Base-by-base conservation (phyloP, 257 asterid species). In the Eustoma russellianum region DNA sequence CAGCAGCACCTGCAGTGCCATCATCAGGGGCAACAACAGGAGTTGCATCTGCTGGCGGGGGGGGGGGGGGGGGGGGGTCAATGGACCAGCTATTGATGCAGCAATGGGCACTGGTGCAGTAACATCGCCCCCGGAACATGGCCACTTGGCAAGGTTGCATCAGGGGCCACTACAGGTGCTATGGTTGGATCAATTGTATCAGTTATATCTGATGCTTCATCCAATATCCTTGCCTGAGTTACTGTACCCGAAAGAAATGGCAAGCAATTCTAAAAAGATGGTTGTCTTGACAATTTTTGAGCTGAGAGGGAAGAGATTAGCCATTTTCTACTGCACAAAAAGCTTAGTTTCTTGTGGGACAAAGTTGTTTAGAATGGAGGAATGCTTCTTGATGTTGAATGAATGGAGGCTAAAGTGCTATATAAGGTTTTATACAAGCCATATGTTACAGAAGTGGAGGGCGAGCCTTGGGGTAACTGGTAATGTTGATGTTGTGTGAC, bases 141-240 rank as follows among this genome's bases (percentile, higher is more conserved):
- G 48, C 78, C 79, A 46, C 76, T 63, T 53, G 30, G 83, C 61
- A 48, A 53, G 13, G 55, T 17, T 57, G 72, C 5, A 34, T 63
- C 57, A 0, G 79, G 74, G 7, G 74, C 60, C 16, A 53, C 70
- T 16, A 19, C 69, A 13, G 80, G 80, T 40, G 74, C 69, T 50
- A 65, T 59, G 17, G 30, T 61, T 9, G 85, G 65, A 38, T 47
- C 63, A 9, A 46, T 72, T 0, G 49, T 50, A 46, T 59, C 77
- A 0, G 64, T 13, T 13, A 65, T 67, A 30, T 70, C 77, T 0
- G 61, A 46, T 14, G 44, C 40, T 59, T 77, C 81, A 19, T 75
- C 75, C 3, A 77, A 78, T 41, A 74, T 45, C 70, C 90, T 53
- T 47, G 83, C 60, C 2, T n/a, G 93, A 73, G 60, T 46, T 62